A percentile compares a stretch with the other conserved stretches of the same genome.
Conservation (phyloP, 768 basidiomycete species). For the Pleurotus sapidus region DNA sequence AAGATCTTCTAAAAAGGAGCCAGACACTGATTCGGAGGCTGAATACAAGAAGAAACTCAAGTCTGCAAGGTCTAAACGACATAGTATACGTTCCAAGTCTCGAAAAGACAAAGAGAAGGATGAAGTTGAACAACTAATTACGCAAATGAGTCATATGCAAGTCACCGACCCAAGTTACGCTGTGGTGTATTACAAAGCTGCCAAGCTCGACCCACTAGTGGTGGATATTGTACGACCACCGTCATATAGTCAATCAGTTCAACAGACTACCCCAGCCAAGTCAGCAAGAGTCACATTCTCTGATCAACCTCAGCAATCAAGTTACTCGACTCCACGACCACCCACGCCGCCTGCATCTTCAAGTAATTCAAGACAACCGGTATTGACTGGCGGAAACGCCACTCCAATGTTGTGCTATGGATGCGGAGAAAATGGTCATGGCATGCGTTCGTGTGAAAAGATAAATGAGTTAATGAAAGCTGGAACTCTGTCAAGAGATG, state of each 20-base stretch:
- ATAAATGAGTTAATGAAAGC: background rate
- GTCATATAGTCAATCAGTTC: background rate
- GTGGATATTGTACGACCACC: background rate
- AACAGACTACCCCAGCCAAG: no score
- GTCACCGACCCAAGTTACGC: conserved; percentile 1
- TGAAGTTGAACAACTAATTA: conserved; percentile 6
- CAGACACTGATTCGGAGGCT: conserved; percentile 1
- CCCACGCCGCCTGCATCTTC: background rate
- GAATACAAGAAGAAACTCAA: background rate
- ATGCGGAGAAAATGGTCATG: background rate
- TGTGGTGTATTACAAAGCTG: conserved; percentile 1
- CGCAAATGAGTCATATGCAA: conserved; percentile 2
- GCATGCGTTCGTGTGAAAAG: background rate
- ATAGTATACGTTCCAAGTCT: no score
- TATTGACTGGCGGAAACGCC: no score
- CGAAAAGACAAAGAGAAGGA: background rate
- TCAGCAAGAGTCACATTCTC: background rate
- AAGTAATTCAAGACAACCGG: background rate
- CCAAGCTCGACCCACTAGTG: background rate
- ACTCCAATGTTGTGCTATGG: background rate
- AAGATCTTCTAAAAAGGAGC: background rate
- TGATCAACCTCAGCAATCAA: background rate
- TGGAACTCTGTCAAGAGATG: background rate
- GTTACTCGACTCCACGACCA: background rate
- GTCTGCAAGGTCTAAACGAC: background rate